phyloP scores from a whole-genome alignment of 371 early-diverging fungal species.

The Vairimorpha necatrix region DNA sequence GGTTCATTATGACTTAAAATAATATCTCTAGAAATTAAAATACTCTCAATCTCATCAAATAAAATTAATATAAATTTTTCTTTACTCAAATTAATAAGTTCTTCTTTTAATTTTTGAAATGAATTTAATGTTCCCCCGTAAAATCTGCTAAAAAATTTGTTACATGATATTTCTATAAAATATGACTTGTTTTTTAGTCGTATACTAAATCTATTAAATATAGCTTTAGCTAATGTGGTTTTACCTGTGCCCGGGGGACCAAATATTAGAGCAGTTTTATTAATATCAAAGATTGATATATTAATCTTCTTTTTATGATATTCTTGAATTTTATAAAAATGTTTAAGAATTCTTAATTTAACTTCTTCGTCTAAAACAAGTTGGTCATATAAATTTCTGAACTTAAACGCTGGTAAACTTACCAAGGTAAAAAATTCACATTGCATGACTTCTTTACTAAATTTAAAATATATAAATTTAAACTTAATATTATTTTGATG shows the following conservation, averaged over 20 bases:
- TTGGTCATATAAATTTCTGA: neutral
- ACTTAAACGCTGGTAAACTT: neutral
- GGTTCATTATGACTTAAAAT: neutral
- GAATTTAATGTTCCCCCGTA: neutral
- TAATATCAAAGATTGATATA: neutral
- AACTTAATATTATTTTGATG: neutral
- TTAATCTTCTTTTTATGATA: neutral
- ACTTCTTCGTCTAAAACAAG: too few species aligned
- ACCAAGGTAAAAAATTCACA: neutral
- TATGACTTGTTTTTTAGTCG: neutral
- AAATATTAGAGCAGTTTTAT: slow-evolving; percentile 89
- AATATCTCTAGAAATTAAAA: neutral
- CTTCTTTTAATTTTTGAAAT: neutral
- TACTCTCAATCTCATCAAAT: neutral
- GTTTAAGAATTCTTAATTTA: neutral
- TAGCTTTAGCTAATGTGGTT: slow-evolving; percentile 85
- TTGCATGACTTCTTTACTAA: neutral
- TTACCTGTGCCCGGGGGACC: slow-evolving; percentile 77
- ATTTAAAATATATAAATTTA: neutral
- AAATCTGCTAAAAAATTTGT: neutral
- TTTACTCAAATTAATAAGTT: neutral
- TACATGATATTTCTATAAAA: neutral
- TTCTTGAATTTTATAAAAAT: neutral
- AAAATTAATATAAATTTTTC: neutral
- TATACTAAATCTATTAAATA: slow-evolving; percentile 59